phyloP scores from a whole-genome alignment of 176 grass and related monocot genomes.

The Guadua angustifolia region DNA sequence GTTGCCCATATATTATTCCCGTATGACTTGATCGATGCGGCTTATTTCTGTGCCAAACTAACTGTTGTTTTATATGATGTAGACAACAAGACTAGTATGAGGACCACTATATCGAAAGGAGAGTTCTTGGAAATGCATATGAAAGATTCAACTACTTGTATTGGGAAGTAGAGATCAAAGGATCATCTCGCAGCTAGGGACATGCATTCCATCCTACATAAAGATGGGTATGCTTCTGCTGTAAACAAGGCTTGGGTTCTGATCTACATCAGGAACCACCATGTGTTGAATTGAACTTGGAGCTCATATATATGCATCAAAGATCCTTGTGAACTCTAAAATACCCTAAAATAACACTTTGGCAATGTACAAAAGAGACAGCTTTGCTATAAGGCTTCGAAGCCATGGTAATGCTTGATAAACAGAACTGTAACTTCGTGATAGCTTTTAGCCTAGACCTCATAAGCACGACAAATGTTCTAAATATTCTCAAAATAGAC shows the following conservation, averaged over 20 bases:
- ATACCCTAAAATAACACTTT: not conserved
- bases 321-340: not conserved
- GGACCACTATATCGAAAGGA: not conserved
- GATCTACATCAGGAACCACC: not conserved
- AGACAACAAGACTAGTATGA: not conserved
- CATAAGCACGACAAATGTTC: too few relatives aligned
- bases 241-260: not conserved
- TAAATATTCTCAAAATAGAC: too few relatives aligned
- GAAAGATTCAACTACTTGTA: not conserved
- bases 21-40: not conserved
- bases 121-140: not conserved
- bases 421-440: too few relatives aligned
- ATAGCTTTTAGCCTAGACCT: too few relatives aligned
- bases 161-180: not conserved
- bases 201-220: not conserved
- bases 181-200: not conserved
- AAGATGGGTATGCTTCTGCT: not conserved
- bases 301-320: not conserved
- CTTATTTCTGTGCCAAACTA: not conserved
- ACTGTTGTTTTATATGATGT: too few relatives aligned
- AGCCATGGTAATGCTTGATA: too few relatives aligned
- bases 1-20: too few relatives aligned
- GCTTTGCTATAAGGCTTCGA: too few relatives aligned
- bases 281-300: not conserved
- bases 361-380: too few relatives aligned